A percentile compares a stretch with the other conserved stretches of the same genome.
These are phyloP conservation scores for Eutypa lata DNA, from an alignment of 2,329 filamentous ascomycete species.

Conservation along the genomic window DNA sequence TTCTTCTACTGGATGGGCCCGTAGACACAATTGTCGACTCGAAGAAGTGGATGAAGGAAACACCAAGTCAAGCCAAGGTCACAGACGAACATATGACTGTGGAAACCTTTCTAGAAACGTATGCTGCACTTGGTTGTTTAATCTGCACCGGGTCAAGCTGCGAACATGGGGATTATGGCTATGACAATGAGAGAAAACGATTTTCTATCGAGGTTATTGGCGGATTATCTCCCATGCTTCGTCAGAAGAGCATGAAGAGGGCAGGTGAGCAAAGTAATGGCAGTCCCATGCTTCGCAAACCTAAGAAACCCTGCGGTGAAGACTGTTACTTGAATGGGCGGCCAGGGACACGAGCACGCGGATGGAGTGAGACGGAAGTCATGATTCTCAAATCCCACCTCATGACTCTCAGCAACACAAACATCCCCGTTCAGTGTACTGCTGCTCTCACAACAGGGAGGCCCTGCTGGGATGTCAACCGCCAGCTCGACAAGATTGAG, in stretches of 20 bases:
- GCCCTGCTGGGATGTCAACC: slow-evolving; percentile 50
- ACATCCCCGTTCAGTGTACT: slow-evolving; percentile 45
- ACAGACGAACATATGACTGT: slow-evolving; percentile 36
- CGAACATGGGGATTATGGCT: slow-evolving; percentile 58
- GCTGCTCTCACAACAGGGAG: slow-evolving; percentile 48
- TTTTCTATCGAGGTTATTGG: slow-evolving; percentile 49
- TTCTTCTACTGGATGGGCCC: slow-evolving; percentile 51
- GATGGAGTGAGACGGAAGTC: slow-evolving; percentile 49
- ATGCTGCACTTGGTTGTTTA: slow-evolving; percentile 54
- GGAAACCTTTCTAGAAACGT: slow-evolving; percentile 50
- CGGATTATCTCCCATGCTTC: slow-evolving; percentile 32
- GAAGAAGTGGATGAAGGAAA: slow-evolving; percentile 51
- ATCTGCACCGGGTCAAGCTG: slow-evolving; percentile 60
- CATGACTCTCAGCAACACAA: slow-evolving; percentile 40
- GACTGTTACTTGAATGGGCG: slow-evolving; percentile 41
- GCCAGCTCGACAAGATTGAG: slow-evolving; percentile 39
- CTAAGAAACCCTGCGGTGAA: slow-evolving; percentile 27
- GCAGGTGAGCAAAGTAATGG: slow-evolving; percentile 12
- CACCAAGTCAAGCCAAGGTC: slow-evolving; percentile 29
- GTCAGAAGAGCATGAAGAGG: slow-evolving; percentile 21
- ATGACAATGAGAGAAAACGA: slow-evolving; percentile 49
- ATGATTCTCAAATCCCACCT: slow-evolving; percentile 46
- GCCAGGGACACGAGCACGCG: slow-evolving; percentile 27
- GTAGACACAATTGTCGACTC: slow-evolving; percentile 52
- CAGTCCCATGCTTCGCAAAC: slow-evolving; percentile 30